phyloP scores from a whole-genome alignment of 2,329 filamentous ascomycete species.

The Cryphonectria carpinicola region DNA sequence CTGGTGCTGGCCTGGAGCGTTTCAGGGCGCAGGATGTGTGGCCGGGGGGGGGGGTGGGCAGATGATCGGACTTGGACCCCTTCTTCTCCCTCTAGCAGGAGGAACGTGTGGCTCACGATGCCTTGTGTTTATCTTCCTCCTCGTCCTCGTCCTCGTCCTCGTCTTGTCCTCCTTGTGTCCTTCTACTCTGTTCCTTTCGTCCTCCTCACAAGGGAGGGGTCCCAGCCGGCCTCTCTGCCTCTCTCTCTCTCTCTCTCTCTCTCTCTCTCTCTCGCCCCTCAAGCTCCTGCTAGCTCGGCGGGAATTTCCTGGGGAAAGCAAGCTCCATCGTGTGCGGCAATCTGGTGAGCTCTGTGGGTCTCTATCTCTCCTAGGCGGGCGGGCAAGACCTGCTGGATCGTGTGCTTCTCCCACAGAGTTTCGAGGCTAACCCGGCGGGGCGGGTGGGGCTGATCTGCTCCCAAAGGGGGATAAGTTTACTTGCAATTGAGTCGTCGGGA shows the following conservation, averaged over 20 bases:
- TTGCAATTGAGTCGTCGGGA: slow-evolving; percentile 6
- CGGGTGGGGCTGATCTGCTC: slow-evolving; percentile 2
- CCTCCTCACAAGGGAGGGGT: neutral
- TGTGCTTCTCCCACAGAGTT: slow-evolving; percentile 1
- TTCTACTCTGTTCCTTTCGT: neutral
- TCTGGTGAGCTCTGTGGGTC: slow-evolving; percentile 24
- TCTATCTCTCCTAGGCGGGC: slow-evolving; percentile 3
- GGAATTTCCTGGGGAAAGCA: slow-evolving; percentile 28
- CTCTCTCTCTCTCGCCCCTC: neutral
- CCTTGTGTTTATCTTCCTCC: neutral
- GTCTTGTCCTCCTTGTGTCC: neutral
- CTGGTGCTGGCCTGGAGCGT: neutral
- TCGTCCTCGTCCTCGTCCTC: too few relatives aligned
- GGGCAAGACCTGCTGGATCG: neutral
- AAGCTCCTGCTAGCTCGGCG: slow-evolving; percentile 19
- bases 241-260: too few relatives aligned
- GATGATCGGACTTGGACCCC: neutral
- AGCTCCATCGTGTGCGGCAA: slow-evolving; percentile 26
- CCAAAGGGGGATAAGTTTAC: neutral
- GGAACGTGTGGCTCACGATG: neutral
- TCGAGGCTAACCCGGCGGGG: slow-evolving; percentile 5
- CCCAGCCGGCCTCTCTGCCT: neutral
- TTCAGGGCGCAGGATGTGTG: too few relatives aligned
- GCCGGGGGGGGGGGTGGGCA: neutral
- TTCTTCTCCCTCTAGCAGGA: neutral